Percentiles rank a stretch among this genome's conserved stretches.
phyloP scores from a whole-genome alignment of 129 eudicot species.

The Oenanthe sinensis region DNA sequence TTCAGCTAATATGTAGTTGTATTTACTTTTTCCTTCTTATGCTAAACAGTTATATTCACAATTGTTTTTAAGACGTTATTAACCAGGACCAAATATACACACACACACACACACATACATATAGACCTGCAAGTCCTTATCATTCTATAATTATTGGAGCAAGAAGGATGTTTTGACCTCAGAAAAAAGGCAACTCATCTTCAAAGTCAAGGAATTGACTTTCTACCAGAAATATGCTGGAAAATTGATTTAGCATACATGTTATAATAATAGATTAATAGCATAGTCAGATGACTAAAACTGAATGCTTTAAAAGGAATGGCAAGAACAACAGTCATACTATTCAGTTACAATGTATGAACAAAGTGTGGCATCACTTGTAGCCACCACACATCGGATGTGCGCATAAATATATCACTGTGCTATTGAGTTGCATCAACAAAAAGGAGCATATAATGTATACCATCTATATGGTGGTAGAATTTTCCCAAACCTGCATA shows the following conservation, averaged over 20 bases:
- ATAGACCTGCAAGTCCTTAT: background rate
- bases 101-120: background rate
- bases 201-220: background rate
- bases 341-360: background rate
- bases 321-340: background rate
- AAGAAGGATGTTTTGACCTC: background rate
- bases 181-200: background rate
- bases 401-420: background rate
- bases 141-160: background rate
- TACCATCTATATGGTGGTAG: background rate
- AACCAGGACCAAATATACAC: background rate
- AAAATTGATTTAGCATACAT: background rate
- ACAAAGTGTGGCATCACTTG: background rate
- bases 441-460: background rate
- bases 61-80: background rate
- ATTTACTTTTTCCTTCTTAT: background rate
- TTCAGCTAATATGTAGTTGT: background rate
- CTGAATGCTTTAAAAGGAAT: background rate
- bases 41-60: background rate
- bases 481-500: constrained; percentile 44
- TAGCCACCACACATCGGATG: background rate
- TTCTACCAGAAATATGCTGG: background rate
- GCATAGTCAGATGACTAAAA: background rate
- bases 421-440: background rate
- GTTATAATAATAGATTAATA: background rate